A percentile compares a stretch with the other conserved stretches of the same genome.
phyloP scores from a whole-genome alignment of 345 rosid genomes.

The Aegle marmelos region DNA sequence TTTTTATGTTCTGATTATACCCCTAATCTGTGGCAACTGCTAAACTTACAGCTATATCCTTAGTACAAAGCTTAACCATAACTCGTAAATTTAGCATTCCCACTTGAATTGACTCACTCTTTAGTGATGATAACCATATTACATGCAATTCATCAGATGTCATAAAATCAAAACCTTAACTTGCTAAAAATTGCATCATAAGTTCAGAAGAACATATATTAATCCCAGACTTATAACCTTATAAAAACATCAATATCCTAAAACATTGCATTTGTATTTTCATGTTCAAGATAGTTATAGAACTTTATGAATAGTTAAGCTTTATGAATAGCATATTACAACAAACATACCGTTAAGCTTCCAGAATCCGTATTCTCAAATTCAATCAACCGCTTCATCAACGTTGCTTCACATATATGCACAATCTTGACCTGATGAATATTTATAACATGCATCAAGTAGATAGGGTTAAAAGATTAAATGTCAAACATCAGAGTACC shows the following conservation, averaged over 20 bases:
- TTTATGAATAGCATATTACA: constrained; percentile 4
- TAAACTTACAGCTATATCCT: neutral
- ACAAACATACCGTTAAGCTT: constrained; percentile 67
- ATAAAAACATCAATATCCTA: neutral
- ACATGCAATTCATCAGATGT: neutral
- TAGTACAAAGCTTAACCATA: neutral
- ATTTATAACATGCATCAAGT: constrained; percentile 17
- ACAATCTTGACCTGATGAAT: constrained; percentile 62
- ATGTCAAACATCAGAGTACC: neutral
- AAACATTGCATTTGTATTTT: neutral
- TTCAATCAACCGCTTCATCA: constrained; percentile 83
- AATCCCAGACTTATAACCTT: neutral
- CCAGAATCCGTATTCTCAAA: constrained; percentile 85
- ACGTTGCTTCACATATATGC: constrained; percentile 91
- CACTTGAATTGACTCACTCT: neutral
- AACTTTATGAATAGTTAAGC: no score
- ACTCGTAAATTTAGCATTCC: neutral
- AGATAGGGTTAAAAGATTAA: neutral
- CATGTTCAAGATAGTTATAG: neutral
- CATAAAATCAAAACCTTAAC: neutral
- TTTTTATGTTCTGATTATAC: no score
- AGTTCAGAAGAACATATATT: neutral
- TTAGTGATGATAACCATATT: neutral
- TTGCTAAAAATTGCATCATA: neutral
- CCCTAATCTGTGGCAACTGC: neutral